These are phyloP conservation scores for Pleurotus giganteus DNA, from an alignment of 768 basidiomycete species.

Conservation along the genomic window DNA sequence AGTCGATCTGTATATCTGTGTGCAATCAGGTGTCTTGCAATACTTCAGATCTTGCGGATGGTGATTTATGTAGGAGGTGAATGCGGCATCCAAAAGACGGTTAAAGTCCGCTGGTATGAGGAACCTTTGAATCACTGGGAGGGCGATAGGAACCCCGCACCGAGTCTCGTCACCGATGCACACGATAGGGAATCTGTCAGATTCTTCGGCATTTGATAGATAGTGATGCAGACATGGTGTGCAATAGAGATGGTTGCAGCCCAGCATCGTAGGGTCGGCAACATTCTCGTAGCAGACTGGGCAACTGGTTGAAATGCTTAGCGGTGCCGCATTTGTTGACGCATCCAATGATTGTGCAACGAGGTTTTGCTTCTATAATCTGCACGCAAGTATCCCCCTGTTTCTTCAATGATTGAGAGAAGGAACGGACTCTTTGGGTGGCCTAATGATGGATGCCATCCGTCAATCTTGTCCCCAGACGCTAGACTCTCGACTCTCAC, in stretches of 20 bases:
- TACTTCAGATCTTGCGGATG: constrained; percentile 57
- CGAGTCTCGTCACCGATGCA: constrained; percentile 61
- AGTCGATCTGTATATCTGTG: constrained; percentile 52
- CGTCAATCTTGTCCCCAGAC: constrained; percentile 44
- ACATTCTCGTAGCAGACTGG: constrained; percentile 53
- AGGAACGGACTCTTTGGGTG: constrained; percentile 29
- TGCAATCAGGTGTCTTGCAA: constrained; percentile 74
- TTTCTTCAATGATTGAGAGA: constrained; percentile 27
- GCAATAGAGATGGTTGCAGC: constrained; percentile 52
- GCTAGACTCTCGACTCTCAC: constrained; percentile 57
- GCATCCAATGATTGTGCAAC: constrained; percentile 38
- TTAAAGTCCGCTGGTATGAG: constrained; percentile 50
- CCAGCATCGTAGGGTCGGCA: constrained; percentile 38
- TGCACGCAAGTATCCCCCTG: constrained; percentile 39
- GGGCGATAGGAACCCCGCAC: constrained; percentile 54
- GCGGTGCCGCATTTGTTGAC: not conserved
- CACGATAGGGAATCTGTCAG: constrained; percentile 54
- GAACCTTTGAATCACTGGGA: constrained; percentile 49
- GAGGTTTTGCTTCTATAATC: constrained; percentile 46
- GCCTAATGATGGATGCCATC: constrained; percentile 49
- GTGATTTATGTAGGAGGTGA: constrained; percentile 50
- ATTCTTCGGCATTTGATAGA: constrained; percentile 35
- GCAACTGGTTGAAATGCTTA: constrained; percentile 26
- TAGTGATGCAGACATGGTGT: constrained; percentile 46
- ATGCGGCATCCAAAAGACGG: constrained; percentile 52